phyloP scores from a whole-genome alignment of 2,329 filamentous ascomycete species.

The Pezicula carpinea region DNA sequence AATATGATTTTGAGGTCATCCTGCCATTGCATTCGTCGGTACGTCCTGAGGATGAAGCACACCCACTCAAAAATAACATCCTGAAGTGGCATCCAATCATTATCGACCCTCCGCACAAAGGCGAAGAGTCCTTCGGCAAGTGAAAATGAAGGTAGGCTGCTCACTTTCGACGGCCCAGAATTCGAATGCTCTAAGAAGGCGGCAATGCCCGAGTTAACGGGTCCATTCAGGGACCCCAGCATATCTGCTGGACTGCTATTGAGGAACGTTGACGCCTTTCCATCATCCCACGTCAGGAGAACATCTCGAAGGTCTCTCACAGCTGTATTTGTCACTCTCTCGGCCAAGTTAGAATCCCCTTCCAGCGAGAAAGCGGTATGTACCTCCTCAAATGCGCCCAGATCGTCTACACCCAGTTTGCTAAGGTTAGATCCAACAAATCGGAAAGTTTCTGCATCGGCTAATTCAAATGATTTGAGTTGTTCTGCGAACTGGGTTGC shows the following conservation, averaged over 20 bases:
- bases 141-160: conserved; percentile 44
- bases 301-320: conserved; percentile 33
- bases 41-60: conserved; percentile 43
- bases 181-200: conserved; percentile 63
- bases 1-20: conserved; percentile 52
- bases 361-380: conserved; percentile 20
- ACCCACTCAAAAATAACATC: conserved; percentile 59
- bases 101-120: conserved; percentile 47
- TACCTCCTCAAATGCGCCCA: conserved; percentile 23
- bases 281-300: conserved; percentile 33
- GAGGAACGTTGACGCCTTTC: conserved; percentile 29
- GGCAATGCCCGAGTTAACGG: conserved; percentile 42
- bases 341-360: conserved; percentile 9
- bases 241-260: conserved; percentile 27
- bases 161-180: conserved; percentile 45
- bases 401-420: conserved; percentile 25
- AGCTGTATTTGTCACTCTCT: conserved; percentile 21
- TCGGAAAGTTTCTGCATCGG: conserved; percentile 26
- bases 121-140: conserved; percentile 45
- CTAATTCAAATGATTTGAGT: conserved; percentile 34
- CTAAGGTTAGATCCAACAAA: conserved; percentile 23
- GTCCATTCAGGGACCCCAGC: conserved; percentile 22
- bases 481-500: conserved; percentile 49
- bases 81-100: conserved; percentile 47
- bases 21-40: conserved; percentile 52